Conservation (phyloP, 1,139 yeast species). For the Magnusiomyces clavatus region DNA sequence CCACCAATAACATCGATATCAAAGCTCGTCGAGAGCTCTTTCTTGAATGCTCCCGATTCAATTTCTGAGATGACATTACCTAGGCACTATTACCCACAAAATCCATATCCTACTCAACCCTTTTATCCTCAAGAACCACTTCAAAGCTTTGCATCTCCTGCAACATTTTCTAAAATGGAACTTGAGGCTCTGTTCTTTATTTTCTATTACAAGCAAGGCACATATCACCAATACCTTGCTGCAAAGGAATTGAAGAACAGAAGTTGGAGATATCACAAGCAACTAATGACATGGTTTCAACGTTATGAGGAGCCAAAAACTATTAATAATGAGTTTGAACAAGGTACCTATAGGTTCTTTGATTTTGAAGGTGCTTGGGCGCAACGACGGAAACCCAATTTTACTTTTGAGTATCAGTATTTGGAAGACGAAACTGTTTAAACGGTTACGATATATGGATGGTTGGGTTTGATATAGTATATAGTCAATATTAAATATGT, state of each 20-base stretch:
- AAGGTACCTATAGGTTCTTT: constrained; percentile 67
- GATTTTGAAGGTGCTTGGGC: constrained; percentile 90
- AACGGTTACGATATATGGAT: too few species aligned
- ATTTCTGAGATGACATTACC: constrained; percentile 72
- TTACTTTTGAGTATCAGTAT: constrained; percentile 46
- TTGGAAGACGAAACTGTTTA: constrained; percentile 33
- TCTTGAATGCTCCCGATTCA: constrained; percentile 83
- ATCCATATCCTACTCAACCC: constrained; percentile 84
- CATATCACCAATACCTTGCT: constrained; percentile 69
- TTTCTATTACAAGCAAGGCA: constrained; percentile 71
- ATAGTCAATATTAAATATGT: too few species aligned
- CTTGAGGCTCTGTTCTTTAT: constrained; percentile 86
- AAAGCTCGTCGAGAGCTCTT: constrained; percentile 60
- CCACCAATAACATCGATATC: constrained; percentile 51
- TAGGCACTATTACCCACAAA: constrained; percentile 66
- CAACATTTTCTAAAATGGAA: constrained; percentile 63
- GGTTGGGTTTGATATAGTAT: too few species aligned
- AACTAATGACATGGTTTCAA: constrained; percentile 77
- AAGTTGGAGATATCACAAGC: constrained; percentile 82
- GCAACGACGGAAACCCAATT: constrained; percentile 67
- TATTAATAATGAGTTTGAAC: constrained; percentile 39
- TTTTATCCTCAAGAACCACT: constrained; percentile 89
- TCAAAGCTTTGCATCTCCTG: constrained; percentile 34
- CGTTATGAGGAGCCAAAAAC: constrained; percentile 51
- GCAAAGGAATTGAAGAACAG: constrained; percentile 74